Conservation (phyloP, 257 asterid species). For the Jaltomata sinuosa region DNA sequence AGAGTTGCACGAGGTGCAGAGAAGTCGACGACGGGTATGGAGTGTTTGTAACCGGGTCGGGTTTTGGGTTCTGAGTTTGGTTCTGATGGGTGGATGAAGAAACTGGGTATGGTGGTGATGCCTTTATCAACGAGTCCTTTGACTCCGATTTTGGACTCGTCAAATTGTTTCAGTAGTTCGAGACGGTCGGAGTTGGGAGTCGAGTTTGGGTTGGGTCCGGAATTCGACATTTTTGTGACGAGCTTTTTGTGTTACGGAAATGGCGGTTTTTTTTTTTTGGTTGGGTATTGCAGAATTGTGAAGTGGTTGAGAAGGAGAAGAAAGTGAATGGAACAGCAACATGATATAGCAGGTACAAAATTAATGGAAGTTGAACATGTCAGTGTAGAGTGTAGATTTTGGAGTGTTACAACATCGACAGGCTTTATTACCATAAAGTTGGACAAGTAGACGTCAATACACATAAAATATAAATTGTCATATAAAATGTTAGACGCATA, state of each 20-base stretch:
- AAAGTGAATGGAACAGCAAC: too few species aligned
- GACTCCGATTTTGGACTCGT: conserved; percentile 33
- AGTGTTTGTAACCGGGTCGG: neutral
- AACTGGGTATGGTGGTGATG: conserved; percentile 14
- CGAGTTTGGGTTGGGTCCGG: neutral
- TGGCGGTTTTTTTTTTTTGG: neutral
- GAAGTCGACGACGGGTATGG: conserved; percentile 27
- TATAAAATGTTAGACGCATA: too few species aligned
- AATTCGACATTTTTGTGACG: neutral
- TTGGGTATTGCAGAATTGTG: neutral
- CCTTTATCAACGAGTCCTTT: conserved; percentile 37
- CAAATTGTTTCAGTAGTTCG: conserved; percentile 20
- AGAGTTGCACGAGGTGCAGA: conserved; percentile 12
- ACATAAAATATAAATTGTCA: too few species aligned
- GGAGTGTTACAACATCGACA: too few species aligned
- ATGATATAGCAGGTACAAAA: neutral
- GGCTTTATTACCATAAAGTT: too few species aligned
- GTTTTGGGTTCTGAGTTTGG: neutral
- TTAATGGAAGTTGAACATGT: neutral
- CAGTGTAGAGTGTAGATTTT: neutral
- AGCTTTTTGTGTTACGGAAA: neutral
- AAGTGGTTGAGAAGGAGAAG: neutral
- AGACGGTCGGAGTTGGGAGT: conserved; percentile 10
- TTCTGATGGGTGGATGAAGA: conserved; percentile 16
- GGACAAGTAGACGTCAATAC: too few species aligned